A percentile compares a stretch with the other conserved stretches of the same genome.
Conservation (phyloP, 306 rosid genomes). For the Cucurbita pepo region DNA sequence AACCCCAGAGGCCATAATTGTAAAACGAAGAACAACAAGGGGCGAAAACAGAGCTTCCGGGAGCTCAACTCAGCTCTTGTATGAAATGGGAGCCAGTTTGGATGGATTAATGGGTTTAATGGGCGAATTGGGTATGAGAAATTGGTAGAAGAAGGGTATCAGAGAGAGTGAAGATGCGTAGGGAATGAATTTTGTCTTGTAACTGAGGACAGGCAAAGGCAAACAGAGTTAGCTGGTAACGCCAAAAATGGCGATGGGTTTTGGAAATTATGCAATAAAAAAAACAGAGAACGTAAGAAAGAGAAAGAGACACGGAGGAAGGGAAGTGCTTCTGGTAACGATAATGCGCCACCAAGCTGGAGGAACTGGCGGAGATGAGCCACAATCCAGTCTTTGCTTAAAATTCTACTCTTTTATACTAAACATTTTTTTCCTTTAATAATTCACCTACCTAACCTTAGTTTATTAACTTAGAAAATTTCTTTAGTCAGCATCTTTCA, state of each 20-base stretch:
- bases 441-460: too few relatives aligned
- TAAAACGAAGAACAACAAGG: not conserved
- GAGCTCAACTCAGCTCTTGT: not conserved
- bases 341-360: constrained; percentile 6
- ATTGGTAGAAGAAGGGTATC: constrained; percentile 21
- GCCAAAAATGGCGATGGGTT: not conserved
- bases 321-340: not conserved
- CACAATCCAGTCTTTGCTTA: not conserved
- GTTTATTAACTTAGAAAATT: too few relatives aligned
- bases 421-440: too few relatives aligned
- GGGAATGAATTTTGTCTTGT: constrained; percentile 39
- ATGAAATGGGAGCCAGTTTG: not conserved
- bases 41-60: not conserved
- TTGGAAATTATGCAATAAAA: too few relatives aligned
- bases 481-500: too few relatives aligned
- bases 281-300: not conserved
- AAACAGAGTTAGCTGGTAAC: not conserved
- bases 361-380: not conserved
- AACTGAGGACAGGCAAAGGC: constrained; percentile 6
- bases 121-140: not conserved
- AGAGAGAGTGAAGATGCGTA: constrained; percentile 36
- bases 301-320: not conserved
- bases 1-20: constrained; percentile 50
- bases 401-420: too few relatives aligned
- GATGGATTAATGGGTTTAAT: not conserved